Evolutionary conservation across 192 early-diverging fungal species (phyloP), one percentile per base, ranked within the genome.

Genomic region (Backusella psychrophila): DNA sequence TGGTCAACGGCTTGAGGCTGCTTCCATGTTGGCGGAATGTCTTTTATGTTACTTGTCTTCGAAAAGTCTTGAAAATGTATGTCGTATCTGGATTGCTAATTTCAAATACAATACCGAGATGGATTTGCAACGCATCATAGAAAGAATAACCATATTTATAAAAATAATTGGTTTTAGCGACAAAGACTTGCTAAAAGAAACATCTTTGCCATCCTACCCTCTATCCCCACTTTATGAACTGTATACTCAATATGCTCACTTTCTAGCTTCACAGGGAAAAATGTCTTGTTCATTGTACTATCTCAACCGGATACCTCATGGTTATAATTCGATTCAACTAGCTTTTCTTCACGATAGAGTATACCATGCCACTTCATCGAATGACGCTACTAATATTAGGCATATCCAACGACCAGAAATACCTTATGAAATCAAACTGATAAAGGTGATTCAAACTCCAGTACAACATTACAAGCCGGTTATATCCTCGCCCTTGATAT

Each of bases 91-190:
- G 97, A 87, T 93, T 68, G 71, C 81, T 17, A 82, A 86, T 15
- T 86, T 88, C 14, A 84, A 83, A 70, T 84, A 88, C 31, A 86
- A 88, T 63, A 75, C 80, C 41, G 70, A 68, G 42, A 69, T 52
- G 65, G 53, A 42, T 2, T 77, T 99, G 21, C 95, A 97, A 52
- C 77, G 81, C 46, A 79, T 97, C 4, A 88, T 98, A 39, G 96
- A 98, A 78, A 96, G 96, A 81, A 91, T 98, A 29, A 89, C 95
- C 7, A 91, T 98, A 23, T 97, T 98, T 87, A 90, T 95, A 23
- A 91, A 93, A 66, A 96, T 95, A 2, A 94, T 98, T 52, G 90
- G 93, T 66, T 99, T 91, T 81, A 90, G 94, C 38, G 98, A 99
- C 75, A 80, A 91, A 14, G 89, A 89, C 12, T 73, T 94, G 29